Base-by-base conservation (phyloP, 139 green algal species). In the Edaphochlamys debaryana region DNA sequence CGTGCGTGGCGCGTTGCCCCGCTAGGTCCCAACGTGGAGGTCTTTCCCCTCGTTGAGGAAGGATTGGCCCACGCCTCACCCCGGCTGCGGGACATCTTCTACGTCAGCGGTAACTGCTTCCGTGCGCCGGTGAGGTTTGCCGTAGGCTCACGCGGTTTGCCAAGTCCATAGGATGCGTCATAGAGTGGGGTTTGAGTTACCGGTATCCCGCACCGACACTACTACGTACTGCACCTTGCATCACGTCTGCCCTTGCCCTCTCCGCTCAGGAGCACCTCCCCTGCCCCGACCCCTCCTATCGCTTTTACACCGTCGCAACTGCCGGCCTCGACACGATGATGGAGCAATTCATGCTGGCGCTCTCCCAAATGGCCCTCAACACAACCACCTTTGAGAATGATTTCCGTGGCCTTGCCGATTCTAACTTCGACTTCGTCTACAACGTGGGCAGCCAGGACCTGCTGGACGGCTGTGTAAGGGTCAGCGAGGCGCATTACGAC, bases 401-500 rank as follows among this genome's bases (percentile, higher is more conserved):
- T 9, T 54, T 9, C 45, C 45, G 45, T 13, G 45, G 45, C 45
- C 45, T 54, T 9, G 45, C 45, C 45, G 13, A 54, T 13, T 13
- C 11, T 54, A 13, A 54, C 56, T 70, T 71, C 2, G 75, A 81
- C 75, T 71, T 64, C 75, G n/a, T 81, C 0, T 81, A 81, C 56
- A 81, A 32, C 58, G 75, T 81, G 34, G 75, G 75, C 13, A 34
- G 23, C 29, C 69, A 71, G 60, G 15, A 29, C 17, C 17, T 62
- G 52, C 52, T 25, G 52, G 52, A 62, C 17, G 17, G 52, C 17
- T 20, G 6, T 4, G 4, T 6, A 4, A 29, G 13, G 4, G 17
- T 62, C 4, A 29, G 17, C 13, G 45, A 13, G 45, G 11, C 13
- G 45, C 45, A 54, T 13, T 54, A 9, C 11, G 45, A 54, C 45